Conservation (phyloP, 768 basidiomycete species). For the Leccinum broughii region DNA sequence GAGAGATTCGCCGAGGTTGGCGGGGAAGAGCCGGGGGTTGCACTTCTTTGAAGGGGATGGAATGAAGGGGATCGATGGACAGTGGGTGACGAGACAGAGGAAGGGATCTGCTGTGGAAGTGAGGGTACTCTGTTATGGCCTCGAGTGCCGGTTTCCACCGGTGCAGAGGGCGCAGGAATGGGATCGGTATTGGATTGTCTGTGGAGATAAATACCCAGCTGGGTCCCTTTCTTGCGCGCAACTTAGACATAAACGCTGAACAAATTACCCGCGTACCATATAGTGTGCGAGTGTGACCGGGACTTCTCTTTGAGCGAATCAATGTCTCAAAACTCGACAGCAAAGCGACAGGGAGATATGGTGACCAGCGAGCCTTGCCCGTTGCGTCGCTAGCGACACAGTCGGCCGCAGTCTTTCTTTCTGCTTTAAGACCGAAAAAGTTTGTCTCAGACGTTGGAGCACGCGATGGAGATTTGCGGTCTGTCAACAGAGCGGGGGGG, state of each 20-base stretch:
- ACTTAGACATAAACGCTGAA: conserved; percentile 91
- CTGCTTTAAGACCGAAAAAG: conserved; percentile 63
- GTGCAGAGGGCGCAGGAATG: conserved; percentile 70
- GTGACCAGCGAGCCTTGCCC: conserved; percentile 58
- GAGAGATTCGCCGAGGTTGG: conserved; percentile 21
- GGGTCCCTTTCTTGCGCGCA: conserved; percentile 76
- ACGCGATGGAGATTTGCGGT: conserved; percentile 29
- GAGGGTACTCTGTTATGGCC: conserved; percentile 33
- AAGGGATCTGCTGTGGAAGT: conserved; percentile 32
- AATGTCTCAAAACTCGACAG: conserved; percentile 89
- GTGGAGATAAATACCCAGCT: conserved; percentile 88
- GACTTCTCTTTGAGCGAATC: conserved; percentile 82
- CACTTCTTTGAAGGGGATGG: conserved; percentile 43
- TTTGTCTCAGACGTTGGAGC: conserved; percentile 45
- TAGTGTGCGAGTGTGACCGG: conserved; percentile 77
- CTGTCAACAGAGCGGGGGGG: conserved; percentile 25
- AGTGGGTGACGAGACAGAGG: conserved; percentile 26
- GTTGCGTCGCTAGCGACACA: conserved; percentile 44
- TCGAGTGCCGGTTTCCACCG: conserved; percentile 35
- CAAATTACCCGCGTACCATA: conserved; percentile 87
- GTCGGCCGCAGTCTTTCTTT: conserved; percentile 41
- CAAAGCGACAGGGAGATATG: conserved; percentile 80
- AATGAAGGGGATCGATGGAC: conserved; percentile 48
- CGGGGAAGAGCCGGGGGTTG: conserved; percentile 39
- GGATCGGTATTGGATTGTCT: conserved; percentile 81